Evolutionary conservation across 257 asterid species (phyloP).

Genomic region (Anisodus acutangulus): DNA sequence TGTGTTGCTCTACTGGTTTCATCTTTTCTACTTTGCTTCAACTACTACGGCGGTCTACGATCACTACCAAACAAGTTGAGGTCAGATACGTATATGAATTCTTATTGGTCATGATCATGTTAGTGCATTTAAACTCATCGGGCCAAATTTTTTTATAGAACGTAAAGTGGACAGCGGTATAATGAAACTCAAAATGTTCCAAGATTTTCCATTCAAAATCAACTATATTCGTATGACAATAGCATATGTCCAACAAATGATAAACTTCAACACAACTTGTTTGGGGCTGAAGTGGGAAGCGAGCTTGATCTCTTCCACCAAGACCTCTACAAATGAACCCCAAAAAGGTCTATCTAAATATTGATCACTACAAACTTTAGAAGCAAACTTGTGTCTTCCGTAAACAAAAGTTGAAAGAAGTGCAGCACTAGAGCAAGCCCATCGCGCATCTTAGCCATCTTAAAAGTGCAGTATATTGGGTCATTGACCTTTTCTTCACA

Average conservation of each 20-base stretch:
- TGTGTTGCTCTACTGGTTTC: not conserved
- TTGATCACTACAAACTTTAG: not conserved
- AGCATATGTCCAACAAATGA: conserved; percentile 2
- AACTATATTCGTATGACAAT: conserved; percentile 13
- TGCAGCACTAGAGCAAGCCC: not conserved
- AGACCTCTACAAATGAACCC: conserved; percentile 21
- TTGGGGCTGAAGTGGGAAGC: not conserved
- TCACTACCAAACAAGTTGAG: too few relatives aligned
- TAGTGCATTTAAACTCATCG: too few relatives aligned
- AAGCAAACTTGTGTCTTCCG: conserved; percentile 12
- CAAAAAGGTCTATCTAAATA: not conserved
- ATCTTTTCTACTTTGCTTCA: not conserved
- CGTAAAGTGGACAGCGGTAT: not conserved
- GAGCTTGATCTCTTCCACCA: not conserved
- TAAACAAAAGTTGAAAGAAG: not conserved
- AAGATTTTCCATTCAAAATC: conserved; percentile 3
- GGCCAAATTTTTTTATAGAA: not conserved
- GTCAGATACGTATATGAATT: too few relatives aligned
- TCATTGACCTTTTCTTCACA: conserved; percentile 3
- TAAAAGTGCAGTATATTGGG: conserved; percentile 3
- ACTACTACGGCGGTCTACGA: too few relatives aligned
- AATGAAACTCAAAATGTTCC: not conserved
- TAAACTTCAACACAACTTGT: conserved; percentile 5
- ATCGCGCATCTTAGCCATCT: conserved; percentile 17
- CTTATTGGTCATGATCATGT: too few relatives aligned